Conservation (phyloP, 2,329 filamentous ascomycete genomes). For the Zasmidium angulare region DNA sequence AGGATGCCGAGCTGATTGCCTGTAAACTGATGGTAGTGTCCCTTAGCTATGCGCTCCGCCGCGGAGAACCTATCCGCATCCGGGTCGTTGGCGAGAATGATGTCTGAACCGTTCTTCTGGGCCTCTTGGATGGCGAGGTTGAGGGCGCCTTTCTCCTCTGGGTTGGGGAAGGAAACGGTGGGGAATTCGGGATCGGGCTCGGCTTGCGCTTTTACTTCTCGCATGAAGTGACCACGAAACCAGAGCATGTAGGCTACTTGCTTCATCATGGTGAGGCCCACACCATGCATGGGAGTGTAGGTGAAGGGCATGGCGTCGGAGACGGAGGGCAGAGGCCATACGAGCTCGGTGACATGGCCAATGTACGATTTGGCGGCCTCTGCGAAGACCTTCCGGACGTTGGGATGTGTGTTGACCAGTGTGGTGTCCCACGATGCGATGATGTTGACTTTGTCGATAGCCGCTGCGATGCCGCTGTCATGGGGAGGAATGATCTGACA, state of each 20-base stretch:
- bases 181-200: constrained; percentile 64
- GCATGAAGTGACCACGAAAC: constrained; percentile 37
- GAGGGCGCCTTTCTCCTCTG: constrained; percentile 63
- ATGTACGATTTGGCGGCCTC: constrained; percentile 47
- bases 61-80: constrained; percentile 65
- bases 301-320: constrained; percentile 42
- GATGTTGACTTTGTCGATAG: constrained; percentile 56
- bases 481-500: constrained; percentile 66
- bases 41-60: constrained; percentile 57
- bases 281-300: constrained; percentile 60
- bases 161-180: constrained; percentile 65
- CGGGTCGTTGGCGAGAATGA: constrained; percentile 64
- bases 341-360: constrained; percentile 31
- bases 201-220: constrained; percentile 51
- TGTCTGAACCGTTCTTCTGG: constrained; percentile 45
- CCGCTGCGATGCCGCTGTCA: constrained; percentile 57
- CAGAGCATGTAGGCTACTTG: constrained; percentile 39
- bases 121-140: constrained; percentile 59
- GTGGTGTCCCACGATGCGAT: constrained; percentile 52
- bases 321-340: constrained; percentile 24
- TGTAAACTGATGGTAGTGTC: constrained; percentile 60
- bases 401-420: constrained; percentile 41
- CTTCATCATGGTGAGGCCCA: constrained; percentile 51
- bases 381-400: constrained; percentile 44
- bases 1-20: constrained; percentile 66